A percentile compares a stretch with the other conserved stretches of the same genome.
These are phyloP conservation scores for Rhododendron simsii DNA, from an alignment of 148 eudicot species.

Conservation along the genomic window DNA sequence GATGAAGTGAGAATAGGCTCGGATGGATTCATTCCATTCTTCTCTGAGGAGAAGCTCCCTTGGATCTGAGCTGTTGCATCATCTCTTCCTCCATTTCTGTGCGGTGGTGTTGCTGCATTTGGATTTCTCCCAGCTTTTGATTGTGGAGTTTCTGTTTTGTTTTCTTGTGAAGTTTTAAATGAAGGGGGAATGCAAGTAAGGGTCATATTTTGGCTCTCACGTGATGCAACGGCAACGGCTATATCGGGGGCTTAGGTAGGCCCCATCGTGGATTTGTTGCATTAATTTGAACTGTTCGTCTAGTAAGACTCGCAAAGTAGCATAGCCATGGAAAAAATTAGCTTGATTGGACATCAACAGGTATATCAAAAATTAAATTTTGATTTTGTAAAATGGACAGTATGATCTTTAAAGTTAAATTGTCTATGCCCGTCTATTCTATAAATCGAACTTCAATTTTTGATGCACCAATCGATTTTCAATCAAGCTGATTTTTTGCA, in stretches of 20 bases:
- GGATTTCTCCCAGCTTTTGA: conserved; percentile 3
- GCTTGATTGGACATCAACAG: too few species aligned
- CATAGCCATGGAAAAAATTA: too few species aligned
- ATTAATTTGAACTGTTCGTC: too few species aligned
- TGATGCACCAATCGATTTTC: too few species aligned
- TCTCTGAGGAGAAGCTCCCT: conserved; percentile 78
- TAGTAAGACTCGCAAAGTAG: too few species aligned
- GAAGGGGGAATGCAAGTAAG: conserved; percentile 25
- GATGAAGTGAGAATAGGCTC: conserved; percentile 58
- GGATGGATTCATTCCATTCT: conserved; percentile 56
- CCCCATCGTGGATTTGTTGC: too few species aligned
- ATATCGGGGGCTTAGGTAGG: neutral
- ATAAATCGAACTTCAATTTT: too few species aligned
- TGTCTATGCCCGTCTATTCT: too few species aligned
- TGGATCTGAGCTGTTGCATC: conserved; percentile 67
- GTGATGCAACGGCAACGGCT: conserved; percentile 4
- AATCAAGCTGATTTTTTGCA: too few species aligned
- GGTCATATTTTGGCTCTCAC: conserved; percentile 25
- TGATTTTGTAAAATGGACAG: too few species aligned
- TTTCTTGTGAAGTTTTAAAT: conserved; percentile 22
- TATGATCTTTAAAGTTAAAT: too few species aligned
- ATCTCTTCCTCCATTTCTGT: conserved; percentile 48
- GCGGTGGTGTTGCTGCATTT: neutral
- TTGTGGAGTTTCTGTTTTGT: neutral
- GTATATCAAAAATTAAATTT: too few species aligned